phyloP scores from a whole-genome alignment of 768 basidiomycete genomes.

The Porphyrellus cyaneotinctus region DNA sequence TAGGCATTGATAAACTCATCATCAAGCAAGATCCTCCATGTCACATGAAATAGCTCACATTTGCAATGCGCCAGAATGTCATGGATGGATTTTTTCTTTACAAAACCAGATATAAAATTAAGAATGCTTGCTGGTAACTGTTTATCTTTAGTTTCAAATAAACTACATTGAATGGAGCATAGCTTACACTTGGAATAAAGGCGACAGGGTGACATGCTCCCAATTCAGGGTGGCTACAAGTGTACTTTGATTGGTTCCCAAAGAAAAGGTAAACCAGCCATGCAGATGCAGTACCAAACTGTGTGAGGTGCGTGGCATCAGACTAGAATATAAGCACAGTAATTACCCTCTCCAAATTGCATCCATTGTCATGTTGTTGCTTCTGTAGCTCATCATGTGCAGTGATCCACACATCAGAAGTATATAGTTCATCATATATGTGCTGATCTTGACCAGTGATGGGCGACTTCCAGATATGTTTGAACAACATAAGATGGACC shows the following conservation, averaged over 20 bases:
- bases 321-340: neutral
- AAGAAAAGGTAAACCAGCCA: neutral
- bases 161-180: too few relatives aligned
- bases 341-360: slow-evolving; percentile 9
- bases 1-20: slow-evolving; percentile 25
- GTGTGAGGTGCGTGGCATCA: neutral
- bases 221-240: neutral
- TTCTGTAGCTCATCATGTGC: slow-evolving; percentile 24
- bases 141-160: too few relatives aligned
- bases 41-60: neutral
- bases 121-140: neutral
- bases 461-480: slow-evolving; percentile 16
- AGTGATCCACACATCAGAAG: slow-evolving; percentile 18
- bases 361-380: slow-evolving; percentile 11
- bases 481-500: slow-evolving; percentile 28
- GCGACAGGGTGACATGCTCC: neutral
- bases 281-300: neutral
- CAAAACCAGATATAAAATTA: neutral
- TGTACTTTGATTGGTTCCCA: neutral
- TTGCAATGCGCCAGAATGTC: neutral
- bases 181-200: neutral
- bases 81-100: neutral
- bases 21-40: neutral
- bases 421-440: slow-evolving; percentile 25
- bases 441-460: slow-evolving; percentile 5